Evolutionary conservation across 352 stramenopile species (phyloP), one percentile per base, ranked within the genome.

Genomic region (Pythium myriotylum): DNA sequence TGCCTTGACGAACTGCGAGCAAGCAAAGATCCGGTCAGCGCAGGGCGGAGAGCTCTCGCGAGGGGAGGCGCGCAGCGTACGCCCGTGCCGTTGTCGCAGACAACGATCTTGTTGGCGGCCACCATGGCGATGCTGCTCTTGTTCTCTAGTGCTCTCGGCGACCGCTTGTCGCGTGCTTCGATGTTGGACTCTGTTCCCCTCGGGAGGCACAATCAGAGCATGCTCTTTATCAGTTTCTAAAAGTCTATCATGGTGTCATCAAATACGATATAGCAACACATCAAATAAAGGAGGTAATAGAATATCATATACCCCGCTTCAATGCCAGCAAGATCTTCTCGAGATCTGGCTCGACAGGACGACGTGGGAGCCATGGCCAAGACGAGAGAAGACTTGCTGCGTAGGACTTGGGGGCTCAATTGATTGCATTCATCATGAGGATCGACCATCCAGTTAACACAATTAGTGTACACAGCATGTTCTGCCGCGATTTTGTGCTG

Each of bases 11-110:
- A 92, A 94, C 83, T 93, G 62, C 37, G 40, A 3, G 17, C 23
- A 46, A 45, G n/a, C 39, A 68, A 13, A 0, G 29, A 33, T 22
- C n/a, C 46, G 6, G 26, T 35, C 14, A 23, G 33, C 37, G 37
- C 29, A 35, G 5, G 29, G 29, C 29, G 29, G 29, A 35, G 29
- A 35, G 29, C 29, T 35, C 29, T 35, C 5, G 29, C 29, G 29
- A 35, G 29, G 29, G 37, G 37, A 43, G 17, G 37, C 13, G 37
- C 13, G 7, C 7, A 6, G 13, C 37, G 61, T 60, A 95, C 84
- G 70, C 86, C 86, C 45, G 86, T 94, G 69, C 86, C 86, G 71
- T 95, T 94, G 59, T 95, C 86, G 68, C 84, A 94, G 72, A 95
- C 86, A 39, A 95, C 76, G 70, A 95, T 91, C 70, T 91, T 91